Conservation (phyloP, 192 early-diverging fungal species). For the Gamsiella multidivaricata region DNA sequence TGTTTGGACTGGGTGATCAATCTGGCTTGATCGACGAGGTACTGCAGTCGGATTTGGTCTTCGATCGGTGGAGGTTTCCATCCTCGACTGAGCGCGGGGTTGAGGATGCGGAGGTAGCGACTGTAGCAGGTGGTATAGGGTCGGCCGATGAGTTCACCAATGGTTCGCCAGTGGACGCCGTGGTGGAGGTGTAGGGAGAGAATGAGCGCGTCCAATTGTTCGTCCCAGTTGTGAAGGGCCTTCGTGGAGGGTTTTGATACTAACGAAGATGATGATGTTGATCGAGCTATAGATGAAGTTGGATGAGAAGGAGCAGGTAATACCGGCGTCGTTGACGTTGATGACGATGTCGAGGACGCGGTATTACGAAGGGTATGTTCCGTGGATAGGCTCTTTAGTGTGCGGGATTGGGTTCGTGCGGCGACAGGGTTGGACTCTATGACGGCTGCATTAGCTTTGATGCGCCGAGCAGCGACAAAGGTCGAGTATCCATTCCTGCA, state of each 20-base stretch:
- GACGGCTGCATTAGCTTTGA: no score
- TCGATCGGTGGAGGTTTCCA: conserved; percentile 11
- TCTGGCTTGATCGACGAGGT: not conserved
- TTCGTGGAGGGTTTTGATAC: not conserved
- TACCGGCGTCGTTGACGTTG: not conserved
- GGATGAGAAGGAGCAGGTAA: not conserved
- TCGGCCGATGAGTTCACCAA: conserved; percentile 21
- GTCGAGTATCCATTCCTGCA: conserved; percentile 12
- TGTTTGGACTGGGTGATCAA: not conserved
- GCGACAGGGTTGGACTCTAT: not conserved
- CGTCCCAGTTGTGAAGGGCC: conserved; percentile 6
- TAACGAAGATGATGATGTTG: not conserved
- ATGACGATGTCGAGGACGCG: not conserved
- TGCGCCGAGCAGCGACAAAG: not conserved
- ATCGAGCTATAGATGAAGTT: not conserved
- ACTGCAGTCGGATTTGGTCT: not conserved
- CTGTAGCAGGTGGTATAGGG: conserved; percentile 21
- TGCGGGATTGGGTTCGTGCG: no score
- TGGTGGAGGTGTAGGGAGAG: conserved; percentile 2
- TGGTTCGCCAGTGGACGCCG: conserved; percentile 30
- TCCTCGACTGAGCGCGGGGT: conserved; percentile 7
- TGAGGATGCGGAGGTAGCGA: conserved; percentile 7
- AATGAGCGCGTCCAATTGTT: conserved; percentile 24
- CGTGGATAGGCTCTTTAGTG: not conserved
- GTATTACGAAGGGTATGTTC: not conserved